Evolutionary conservation across 1,139 yeast genomes (phyloP).

Genomic region (Hansenula anomala): DNA sequence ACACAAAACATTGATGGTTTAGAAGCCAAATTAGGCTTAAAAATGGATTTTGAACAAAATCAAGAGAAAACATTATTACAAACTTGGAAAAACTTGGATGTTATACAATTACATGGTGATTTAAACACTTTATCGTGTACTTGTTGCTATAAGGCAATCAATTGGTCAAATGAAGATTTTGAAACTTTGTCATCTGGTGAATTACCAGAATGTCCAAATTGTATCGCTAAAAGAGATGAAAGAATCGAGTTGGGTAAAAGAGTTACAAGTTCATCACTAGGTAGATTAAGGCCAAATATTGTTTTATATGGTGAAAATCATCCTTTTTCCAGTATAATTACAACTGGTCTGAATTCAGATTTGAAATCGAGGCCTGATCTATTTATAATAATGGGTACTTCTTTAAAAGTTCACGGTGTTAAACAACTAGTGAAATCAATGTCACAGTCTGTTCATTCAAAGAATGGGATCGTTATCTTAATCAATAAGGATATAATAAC

Average conservation of each 20-base stretch:
- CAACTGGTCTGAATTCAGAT: conserved; percentile 69
- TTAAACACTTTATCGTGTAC: conserved; percentile 72
- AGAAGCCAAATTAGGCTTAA: conserved; percentile 29
- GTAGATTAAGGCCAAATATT: conserved; percentile 72
- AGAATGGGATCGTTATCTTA: conserved; percentile 53
- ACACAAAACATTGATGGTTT: conserved; percentile 63
- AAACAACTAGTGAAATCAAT: conserved; percentile 66
- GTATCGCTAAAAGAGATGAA: conserved; percentile 39
- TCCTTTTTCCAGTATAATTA: conserved; percentile 76
- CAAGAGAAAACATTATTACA: conserved; percentile 5
- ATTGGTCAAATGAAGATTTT: conserved; percentile 57
- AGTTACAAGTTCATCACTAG: conserved; percentile 70
- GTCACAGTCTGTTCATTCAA: conserved; percentile 61
- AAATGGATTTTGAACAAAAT: conserved; percentile 19
- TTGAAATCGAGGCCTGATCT: conserved; percentile 65
- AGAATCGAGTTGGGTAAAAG: conserved; percentile 61
- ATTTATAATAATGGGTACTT: conserved; percentile 79
- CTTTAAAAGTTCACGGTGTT: conserved; percentile 84
- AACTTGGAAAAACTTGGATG: conserved; percentile 63
- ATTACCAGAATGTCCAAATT: conserved; percentile 50
- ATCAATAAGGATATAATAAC: conserved; percentile 45
- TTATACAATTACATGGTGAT: conserved; percentile 89
- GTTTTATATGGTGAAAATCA: conserved; percentile 86
- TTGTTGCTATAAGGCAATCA: conserved; percentile 51
- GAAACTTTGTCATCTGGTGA: conserved; percentile 34